Conservation (phyloP, 805 yeast genomes). For the Hanseniaspora occidentalis region DNA sequence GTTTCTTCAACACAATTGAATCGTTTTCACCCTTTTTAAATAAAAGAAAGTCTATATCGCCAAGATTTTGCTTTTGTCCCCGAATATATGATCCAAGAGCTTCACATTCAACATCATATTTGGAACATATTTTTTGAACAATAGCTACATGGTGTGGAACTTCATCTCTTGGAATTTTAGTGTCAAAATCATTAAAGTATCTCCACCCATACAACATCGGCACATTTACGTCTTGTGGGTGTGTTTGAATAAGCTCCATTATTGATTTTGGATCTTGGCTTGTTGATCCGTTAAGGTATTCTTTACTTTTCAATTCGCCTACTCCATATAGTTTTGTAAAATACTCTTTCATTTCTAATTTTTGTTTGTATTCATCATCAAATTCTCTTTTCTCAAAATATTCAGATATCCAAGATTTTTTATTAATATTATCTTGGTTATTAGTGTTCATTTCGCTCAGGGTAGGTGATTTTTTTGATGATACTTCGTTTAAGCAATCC, state of each 20-base stretch:
- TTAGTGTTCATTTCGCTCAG: background rate
- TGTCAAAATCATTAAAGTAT: conserved; percentile 35
- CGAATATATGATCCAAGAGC: background rate
- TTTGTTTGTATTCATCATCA: background rate
- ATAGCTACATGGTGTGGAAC: conserved; percentile 29
- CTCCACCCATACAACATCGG: conserved; percentile 26
- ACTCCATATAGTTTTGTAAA: background rate
- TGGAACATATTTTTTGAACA: conserved; percentile 15
- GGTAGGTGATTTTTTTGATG: too few relatives aligned
- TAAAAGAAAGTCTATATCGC: background rate
- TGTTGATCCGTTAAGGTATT: background rate
- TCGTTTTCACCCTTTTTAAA: background rate
- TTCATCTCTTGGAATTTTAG: conserved; percentile 33
- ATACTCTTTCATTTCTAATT: background rate
- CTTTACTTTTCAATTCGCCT: background rate
- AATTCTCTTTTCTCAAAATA: background rate
- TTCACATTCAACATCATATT: conserved; percentile 13
- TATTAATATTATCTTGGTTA: background rate
- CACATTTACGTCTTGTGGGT: background rate
- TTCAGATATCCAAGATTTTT: background rate
- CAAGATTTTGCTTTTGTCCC: background rate
- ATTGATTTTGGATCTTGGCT: background rate
- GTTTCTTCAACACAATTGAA: conserved; percentile 22
- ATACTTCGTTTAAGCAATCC: background rate
- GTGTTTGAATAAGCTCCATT: background rate